A percentile compares a stretch with the other conserved stretches of the same genome.
Conservation (phyloP, 495 filamentous ascomycete species). For the Penicillium taxi region DNA sequence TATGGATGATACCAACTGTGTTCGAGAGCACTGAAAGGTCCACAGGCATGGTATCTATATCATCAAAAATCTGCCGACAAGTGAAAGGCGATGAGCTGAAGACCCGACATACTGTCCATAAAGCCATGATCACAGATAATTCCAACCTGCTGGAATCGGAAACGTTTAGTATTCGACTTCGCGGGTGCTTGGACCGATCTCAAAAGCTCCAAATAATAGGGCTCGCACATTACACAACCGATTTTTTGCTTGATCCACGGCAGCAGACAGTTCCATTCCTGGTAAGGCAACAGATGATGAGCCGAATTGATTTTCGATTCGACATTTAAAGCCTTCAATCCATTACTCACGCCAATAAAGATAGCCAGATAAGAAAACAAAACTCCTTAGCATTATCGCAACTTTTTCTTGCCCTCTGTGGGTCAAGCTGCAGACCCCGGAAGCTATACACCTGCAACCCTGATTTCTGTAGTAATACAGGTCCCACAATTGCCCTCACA, state of each 20-base stretch:
- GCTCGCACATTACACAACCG: neutral
- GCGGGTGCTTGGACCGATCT: neutral
- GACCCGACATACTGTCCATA: slow-evolving; percentile 5
- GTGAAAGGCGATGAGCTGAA: slow-evolving; percentile 9
- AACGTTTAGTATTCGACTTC: neutral
- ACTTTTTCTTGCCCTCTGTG: too few species aligned
- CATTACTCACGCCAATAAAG: too few species aligned
- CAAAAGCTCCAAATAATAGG: neutral
- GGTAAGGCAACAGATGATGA: neutral
- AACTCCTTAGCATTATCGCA: too few species aligned
- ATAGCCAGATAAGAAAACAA: too few species aligned
- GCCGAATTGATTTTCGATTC: neutral
- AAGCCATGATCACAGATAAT: slow-evolving; percentile 10
- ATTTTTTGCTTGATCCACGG: neutral
- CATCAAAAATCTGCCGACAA: slow-evolving; percentile 13
- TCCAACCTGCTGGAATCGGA: slow-evolving; percentile 9
- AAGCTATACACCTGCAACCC: too few species aligned
- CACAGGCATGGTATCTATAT: slow-evolving; percentile 8
- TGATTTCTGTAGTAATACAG: too few species aligned
- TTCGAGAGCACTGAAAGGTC: slow-evolving; percentile 7
- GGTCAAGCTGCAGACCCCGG: too few species aligned
- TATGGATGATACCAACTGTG: slow-evolving; percentile 12
- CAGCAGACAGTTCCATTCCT: neutral
- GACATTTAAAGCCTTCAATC: neutral
- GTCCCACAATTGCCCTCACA: too few species aligned